Evolutionary conservation across 768 basidiomycete species (phyloP).

Genomic region (Sporobolomyces roseus): DNA sequence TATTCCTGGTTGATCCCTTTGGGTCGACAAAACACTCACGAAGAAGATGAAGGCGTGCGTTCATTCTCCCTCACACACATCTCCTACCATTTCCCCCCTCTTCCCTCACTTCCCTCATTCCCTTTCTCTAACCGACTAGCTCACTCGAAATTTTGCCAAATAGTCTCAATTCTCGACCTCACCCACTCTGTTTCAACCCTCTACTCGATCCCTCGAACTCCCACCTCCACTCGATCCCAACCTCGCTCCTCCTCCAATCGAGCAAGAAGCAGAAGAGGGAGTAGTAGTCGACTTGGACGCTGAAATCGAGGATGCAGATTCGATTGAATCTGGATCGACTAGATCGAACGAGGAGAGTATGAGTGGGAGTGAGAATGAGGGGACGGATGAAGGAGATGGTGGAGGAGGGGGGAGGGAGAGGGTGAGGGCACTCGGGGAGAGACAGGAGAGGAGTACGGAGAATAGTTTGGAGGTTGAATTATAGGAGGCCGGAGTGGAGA

Average conservation of each 20-base stretch:
- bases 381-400: neutral
- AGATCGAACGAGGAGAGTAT: neutral
- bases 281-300: constrained; percentile 31
- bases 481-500: too few relatives aligned
- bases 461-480: too few relatives aligned
- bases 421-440: too few relatives aligned
- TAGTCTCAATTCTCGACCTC: constrained; percentile 18
- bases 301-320: constrained; percentile 38
- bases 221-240: constrained; percentile 1
- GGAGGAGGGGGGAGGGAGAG: too few relatives aligned
- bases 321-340: neutral
- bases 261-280: neutral
- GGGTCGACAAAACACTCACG: constrained; percentile 33
- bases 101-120: neutral
- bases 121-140: neutral
- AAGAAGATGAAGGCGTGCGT: constrained; percentile 35
- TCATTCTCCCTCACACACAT: constrained; percentile 25
- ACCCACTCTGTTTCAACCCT: too few relatives aligned
- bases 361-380: neutral
- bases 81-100: neutral
- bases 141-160: too few relatives aligned
- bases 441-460: too few relatives aligned
- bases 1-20: constrained; percentile 34
- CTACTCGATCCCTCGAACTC: too few relatives aligned
- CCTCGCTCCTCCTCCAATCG: neutral